Conservation (phyloP, 164 flowering plant genomes). For the Umbilicus rupestris region DNA sequence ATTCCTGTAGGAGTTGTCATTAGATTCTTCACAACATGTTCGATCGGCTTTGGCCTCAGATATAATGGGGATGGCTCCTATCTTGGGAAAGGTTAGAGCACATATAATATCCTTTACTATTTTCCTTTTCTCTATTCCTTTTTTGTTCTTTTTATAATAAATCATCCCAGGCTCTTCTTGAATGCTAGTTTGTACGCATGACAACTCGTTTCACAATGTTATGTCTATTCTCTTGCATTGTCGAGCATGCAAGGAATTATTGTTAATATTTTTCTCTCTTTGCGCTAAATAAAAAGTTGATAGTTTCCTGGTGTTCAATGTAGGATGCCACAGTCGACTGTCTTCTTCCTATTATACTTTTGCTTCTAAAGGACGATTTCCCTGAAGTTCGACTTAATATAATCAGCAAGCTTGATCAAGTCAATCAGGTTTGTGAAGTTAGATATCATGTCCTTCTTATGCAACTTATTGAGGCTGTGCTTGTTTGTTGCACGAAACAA, state of each 20-base stretch:
- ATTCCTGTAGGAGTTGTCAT: constrained; percentile 60
- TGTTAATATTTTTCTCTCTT: background rate
- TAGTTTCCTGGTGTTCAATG: background rate
- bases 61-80: constrained; percentile 98
- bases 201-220: too few species aligned
- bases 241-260: background rate
- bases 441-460: background rate
- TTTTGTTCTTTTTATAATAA: background rate
- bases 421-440: constrained; percentile 65
- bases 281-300: background rate
- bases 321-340: constrained; percentile 97
- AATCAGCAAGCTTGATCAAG: constrained; percentile 99
- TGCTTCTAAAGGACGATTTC: constrained; percentile 91
- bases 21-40: constrained; percentile 95
- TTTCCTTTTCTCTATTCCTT: background rate
- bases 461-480: too few species aligned
- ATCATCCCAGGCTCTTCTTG: background rate
- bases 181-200: too few species aligned
- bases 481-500: too few species aligned
- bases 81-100: constrained; percentile 71
- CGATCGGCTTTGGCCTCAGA: constrained; percentile 96
- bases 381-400: constrained; percentile 98
- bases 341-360: constrained; percentile 91
- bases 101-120: too few species aligned
- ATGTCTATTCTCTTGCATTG: too few species aligned